Evolutionary conservation across 371 early-diverging fungal genomes (phyloP).

Genomic region (Mucor piriformis): DNA sequence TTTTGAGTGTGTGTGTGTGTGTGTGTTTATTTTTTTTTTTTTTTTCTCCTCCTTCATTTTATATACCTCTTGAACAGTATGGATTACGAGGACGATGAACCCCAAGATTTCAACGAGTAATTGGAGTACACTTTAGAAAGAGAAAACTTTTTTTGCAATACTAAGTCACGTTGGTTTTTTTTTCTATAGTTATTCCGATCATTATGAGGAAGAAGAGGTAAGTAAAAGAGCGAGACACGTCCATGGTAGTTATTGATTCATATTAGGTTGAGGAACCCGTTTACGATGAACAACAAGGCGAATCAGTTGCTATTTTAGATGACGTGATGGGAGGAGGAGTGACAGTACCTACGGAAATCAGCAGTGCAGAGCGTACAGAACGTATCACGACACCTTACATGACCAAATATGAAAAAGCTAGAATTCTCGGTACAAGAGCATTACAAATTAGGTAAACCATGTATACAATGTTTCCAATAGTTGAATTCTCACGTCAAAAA

Average conservation of each 20-base stretch:
- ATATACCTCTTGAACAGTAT: neutral
- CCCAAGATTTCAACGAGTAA: conserved; percentile 31
- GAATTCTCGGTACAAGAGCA: conserved; percentile 90
- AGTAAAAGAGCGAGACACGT: neutral
- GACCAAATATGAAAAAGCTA: conserved; percentile 98
- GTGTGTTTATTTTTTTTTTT: conserved; percentile 19
- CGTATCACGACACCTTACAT: conserved; percentile 94
- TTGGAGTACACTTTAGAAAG: neutral
- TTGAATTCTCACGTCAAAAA: neutral
- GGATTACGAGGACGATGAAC: conserved; percentile 38
- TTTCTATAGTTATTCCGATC: conserved; percentile 22
- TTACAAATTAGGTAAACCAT: conserved; percentile 68
- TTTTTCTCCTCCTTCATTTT: neutral
- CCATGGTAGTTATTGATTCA: too few relatives aligned
- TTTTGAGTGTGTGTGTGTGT: too few relatives aligned
- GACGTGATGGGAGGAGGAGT: conserved; percentile 29
- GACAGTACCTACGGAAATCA: neutral
- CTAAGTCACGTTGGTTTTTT: neutral
- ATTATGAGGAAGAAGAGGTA: conserved; percentile 25
- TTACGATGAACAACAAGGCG: conserved; percentile 14
- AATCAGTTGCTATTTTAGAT: conserved; percentile 32
- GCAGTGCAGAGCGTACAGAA: conserved; percentile 49
- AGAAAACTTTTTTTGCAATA: too few relatives aligned
- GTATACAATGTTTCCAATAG: too few relatives aligned
- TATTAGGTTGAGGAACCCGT: conserved; percentile 7